phyloP scores from a whole-genome alignment of 2,329 filamentous ascomycete species.

The Sclerotinia glacialis region DNA sequence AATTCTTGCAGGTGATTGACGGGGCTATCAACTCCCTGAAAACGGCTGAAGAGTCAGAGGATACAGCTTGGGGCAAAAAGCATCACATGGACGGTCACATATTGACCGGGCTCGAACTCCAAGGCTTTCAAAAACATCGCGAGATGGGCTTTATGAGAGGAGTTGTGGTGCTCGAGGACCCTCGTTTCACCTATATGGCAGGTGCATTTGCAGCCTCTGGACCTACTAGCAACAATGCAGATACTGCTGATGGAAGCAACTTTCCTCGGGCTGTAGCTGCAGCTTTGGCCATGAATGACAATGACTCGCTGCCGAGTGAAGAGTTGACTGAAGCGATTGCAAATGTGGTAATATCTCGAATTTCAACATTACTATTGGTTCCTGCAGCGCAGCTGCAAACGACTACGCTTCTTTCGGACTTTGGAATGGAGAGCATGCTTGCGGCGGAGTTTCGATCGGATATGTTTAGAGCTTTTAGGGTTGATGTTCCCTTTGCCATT shows the following conservation, averaged over 20 bases:
- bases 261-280: neutral
- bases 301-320: neutral
- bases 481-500: slow-evolving; percentile 15
- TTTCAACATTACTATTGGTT: neutral
- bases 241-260: neutral
- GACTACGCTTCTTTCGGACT: slow-evolving; percentile 1
- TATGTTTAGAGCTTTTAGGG: slow-evolving; percentile 17
- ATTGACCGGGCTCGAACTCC: slow-evolving; percentile 17
- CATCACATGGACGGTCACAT: slow-evolving; percentile 17
- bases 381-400: neutral
- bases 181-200: slow-evolving; percentile 6
- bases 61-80: neutral
- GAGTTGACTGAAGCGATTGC: neutral
- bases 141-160: slow-evolving; percentile 11
- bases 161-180: slow-evolving; percentile 4
- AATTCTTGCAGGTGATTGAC: slow-evolving; percentile 24
- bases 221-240: neutral
- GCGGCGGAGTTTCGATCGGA: slow-evolving; percentile 21
- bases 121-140: slow-evolving; percentile 11
- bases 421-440: slow-evolving; percentile 19
- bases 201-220: neutral
- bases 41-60: neutral
- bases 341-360: neutral
- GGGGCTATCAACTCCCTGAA: neutral
- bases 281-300: neutral